Base-by-base conservation (phyloP, 2,329 filamentous ascomycete genomes). In the Epicoccum nigrum region DNA sequence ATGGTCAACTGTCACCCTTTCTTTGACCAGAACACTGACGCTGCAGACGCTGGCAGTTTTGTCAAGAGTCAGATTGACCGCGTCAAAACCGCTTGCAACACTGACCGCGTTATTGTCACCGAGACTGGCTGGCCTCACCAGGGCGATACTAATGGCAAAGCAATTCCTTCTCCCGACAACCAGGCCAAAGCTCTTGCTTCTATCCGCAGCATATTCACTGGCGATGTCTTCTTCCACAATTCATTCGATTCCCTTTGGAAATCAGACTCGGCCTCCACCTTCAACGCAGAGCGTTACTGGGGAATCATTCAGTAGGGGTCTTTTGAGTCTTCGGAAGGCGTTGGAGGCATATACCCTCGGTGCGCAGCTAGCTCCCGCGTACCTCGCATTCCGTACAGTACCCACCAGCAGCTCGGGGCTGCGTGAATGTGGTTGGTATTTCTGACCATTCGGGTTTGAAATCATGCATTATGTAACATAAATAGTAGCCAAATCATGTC, bases 171-270 rank as follows among this genome's bases (percentile, higher is more conserved):
- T 11, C 63, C 76, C n/a, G 75, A 79, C 9, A 85, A 92, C 59
- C 91, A 96, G 71, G 68, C 76, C 9, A 69, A 72, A 17, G 91
- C 91, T 9, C 71, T 96, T 28, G 70, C 75, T 5, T 86, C 86
- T 19, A 83, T 96, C 64, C 83, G 82, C 70, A 65, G 68, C 30
- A 76, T 78, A 2, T 91, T 91, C 67, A 65, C 75, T 12, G 68
- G 72, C 40, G 81, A 85, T 46, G 65, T 93, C 34, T 82, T 92
- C 58, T 76, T 95, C 17, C 93, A 94, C 75, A 88, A 87, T 21
- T 86, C 89, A 3, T 93, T 87, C 76, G 88, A 96, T 72, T 88
- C 91, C 55, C 65, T 79, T 42, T 96, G 91, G 90, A 96, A 95
- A 80, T 70, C 76, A 32, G 82, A 88, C 59, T 80, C 76, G 45